phyloP scores from a whole-genome alignment of 2,329 filamentous ascomycete genomes.

The Periconia sp. region DNA sequence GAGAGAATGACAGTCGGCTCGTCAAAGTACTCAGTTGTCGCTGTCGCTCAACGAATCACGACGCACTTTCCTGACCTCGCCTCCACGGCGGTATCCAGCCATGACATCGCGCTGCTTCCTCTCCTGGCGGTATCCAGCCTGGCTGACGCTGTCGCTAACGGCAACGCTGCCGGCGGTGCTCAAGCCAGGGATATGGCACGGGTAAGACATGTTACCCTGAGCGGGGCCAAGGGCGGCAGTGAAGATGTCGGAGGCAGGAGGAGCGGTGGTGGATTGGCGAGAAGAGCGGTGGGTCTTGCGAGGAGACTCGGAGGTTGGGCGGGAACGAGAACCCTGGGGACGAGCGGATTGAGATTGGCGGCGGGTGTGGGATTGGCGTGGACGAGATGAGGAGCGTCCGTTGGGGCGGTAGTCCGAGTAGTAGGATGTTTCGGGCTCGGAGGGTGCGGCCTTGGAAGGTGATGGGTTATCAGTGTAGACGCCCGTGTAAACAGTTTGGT shows the following conservation, averaged over 20 bases:
- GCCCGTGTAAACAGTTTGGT: slow-evolving; percentile 45
- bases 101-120: slow-evolving; percentile 44
- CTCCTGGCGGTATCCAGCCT: slow-evolving; percentile 34
- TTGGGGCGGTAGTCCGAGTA: slow-evolving; percentile 46
- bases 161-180: slow-evolving; percentile 42
- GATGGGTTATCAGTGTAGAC: slow-evolving; percentile 43
- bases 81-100: slow-evolving; percentile 43
- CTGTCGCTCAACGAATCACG: slow-evolving; percentile 59
- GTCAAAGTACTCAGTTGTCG: slow-evolving; percentile 29
- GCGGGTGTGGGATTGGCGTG: slow-evolving; percentile 2
- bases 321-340: slow-evolving; percentile 15
- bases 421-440: slow-evolving; percentile 39
- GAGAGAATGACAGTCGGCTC: background rate
- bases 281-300: slow-evolving; percentile 36
- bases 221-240: slow-evolving; percentile 43
- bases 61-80: slow-evolving; percentile 44
- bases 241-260: slow-evolving; percentile 36
- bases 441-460: slow-evolving; percentile 20
- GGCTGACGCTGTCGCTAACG: slow-evolving; percentile 42
- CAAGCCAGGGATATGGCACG: slow-evolving; percentile 59
- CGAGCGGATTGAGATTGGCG: background rate
- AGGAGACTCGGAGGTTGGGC: slow-evolving; percentile 14
- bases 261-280: slow-evolving; percentile 19
- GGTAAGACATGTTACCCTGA: slow-evolving; percentile 57
- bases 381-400: slow-evolving; percentile 25